Evolutionary conservation across 2,329 filamentous ascomycete genomes (phyloP).

Genomic region (Colletotrichum karsti): DNA sequence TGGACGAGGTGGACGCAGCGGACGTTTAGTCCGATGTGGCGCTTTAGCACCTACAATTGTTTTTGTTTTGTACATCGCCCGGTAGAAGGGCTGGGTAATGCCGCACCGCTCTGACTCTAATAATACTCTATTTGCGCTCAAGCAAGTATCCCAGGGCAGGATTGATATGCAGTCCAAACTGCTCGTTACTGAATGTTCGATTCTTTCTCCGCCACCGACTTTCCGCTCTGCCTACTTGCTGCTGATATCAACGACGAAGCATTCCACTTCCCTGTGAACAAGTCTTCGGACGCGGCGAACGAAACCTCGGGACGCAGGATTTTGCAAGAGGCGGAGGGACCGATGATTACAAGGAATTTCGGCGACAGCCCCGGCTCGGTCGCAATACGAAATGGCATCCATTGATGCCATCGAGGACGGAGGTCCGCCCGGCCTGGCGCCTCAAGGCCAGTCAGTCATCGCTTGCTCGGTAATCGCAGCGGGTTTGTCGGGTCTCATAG

Average conservation of each 20-base stretch:
- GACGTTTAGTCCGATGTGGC: too few relatives aligned
- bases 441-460: conserved; percentile 12
- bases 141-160: background rate
- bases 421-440: conserved; percentile 3
- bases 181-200: background rate
- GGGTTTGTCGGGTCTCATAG: conserved; percentile 3
- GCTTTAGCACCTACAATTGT: too few relatives aligned
- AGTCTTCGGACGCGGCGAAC: too few relatives aligned
- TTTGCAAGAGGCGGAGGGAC: background rate
- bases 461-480: background rate
- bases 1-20: too few relatives aligned
- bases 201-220: too few relatives aligned
- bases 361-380: conserved; percentile 6
- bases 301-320: too few relatives aligned
- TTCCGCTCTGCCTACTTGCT: too few relatives aligned
- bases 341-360: background rate
- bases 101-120: background rate
- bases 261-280: background rate
- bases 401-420: conserved; percentile 13
- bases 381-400: background rate
- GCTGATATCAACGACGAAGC: too few relatives aligned
- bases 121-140: background rate
- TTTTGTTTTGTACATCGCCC: too few relatives aligned
- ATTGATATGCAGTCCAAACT: background rate
- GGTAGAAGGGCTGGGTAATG: background rate